Evolutionary conservation across 768 basidiomycete genomes (phyloP), one percentile per base, ranked within the genome.

Genomic region (Boletus pseudopeckii): DNA sequence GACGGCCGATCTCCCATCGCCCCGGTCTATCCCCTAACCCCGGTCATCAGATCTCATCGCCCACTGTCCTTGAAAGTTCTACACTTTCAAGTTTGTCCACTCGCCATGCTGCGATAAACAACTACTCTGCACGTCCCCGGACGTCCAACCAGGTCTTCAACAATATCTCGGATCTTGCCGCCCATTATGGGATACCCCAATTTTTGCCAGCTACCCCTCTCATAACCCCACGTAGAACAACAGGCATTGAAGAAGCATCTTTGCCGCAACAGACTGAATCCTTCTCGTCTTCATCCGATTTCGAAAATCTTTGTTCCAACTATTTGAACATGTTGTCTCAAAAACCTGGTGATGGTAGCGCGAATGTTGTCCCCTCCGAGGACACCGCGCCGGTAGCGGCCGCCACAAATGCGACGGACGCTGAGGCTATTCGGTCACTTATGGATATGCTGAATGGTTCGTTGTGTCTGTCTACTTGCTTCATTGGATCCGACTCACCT

Each of bases 101-200:
- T 64, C 72, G 80, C 62, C 70, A 88, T 89, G 86, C 62, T 66
- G 65, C 79, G 66, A 63, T 89, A 82, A 85, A 74, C 73, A 68
- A 70, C 26, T 65, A 69, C 54, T 69, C 72, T 63, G 68, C 72
- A 68, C 83, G 85, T 88, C 86, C 74, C 71, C 74, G 82, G 85
- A 86, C 88, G 75, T 80, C 80, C 38, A 75, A 74, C 53, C 75
- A 77, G 73, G 80, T 88, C 61, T 88, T 87, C 64, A 71, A 75
- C 63, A 80, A 80, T 69, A 73, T 83, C 50, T 78, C 80, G 72
- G 88, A 86, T 74, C 74, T 87, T 52, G 84, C 86, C 63, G 77
- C 83, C 64, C 88, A 88, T 54, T 83, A 89, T 88, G 88, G 87
- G 72, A 82, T 90, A 67, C 88, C 88, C 55, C 80, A 83, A 60